These are phyloP conservation scores for Jacaranda mimosifolia DNA, from an alignment of 257 asterid genomes.

Conservation along the genomic window DNA sequence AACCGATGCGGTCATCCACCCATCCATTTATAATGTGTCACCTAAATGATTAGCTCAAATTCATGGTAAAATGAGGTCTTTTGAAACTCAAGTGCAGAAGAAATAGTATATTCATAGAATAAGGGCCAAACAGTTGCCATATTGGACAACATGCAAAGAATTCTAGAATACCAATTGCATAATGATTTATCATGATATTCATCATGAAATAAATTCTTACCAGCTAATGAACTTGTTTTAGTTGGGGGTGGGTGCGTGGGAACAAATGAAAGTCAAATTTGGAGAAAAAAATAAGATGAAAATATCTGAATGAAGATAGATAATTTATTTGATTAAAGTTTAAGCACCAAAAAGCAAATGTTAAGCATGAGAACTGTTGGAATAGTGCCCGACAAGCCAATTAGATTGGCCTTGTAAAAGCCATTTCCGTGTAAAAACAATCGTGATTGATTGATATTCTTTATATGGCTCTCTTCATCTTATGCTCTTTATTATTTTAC, in stretches of 20 bases:
- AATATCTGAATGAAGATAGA: background rate
- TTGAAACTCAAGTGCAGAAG: slow-evolving; percentile 68
- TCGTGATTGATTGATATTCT: no score
- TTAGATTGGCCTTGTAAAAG: no score
- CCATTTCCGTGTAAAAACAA: no score
- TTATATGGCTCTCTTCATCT: no score
- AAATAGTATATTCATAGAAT: slow-evolving; percentile 55
- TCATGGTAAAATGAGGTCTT: slow-evolving; percentile 79
- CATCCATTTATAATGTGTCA: slow-evolving; percentile 61
- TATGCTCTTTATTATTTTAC: no score
- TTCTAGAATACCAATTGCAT: no score
- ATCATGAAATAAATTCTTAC: background rate
- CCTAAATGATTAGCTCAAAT: slow-evolving; percentile 71
- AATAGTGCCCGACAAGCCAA: no score
- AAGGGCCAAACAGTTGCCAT: slow-evolving; percentile 60
- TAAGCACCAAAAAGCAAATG: no score
- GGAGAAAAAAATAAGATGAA: background rate
- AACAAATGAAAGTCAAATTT: background rate
- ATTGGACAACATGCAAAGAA: slow-evolving; percentile 75
- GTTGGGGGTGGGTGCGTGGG: background rate
- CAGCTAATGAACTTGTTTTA: background rate
- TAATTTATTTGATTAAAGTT: no score
- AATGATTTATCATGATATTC: slow-evolving; percentile 16
- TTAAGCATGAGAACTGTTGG: no score
- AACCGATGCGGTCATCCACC: slow-evolving; percentile 82